Percentiles rank a stretch among this genome's conserved stretches.
These are phyloP conservation scores for Huntiella moniliformis DNA, from an alignment of 2,329 filamentous ascomycete species.

Conservation along the genomic window DNA sequence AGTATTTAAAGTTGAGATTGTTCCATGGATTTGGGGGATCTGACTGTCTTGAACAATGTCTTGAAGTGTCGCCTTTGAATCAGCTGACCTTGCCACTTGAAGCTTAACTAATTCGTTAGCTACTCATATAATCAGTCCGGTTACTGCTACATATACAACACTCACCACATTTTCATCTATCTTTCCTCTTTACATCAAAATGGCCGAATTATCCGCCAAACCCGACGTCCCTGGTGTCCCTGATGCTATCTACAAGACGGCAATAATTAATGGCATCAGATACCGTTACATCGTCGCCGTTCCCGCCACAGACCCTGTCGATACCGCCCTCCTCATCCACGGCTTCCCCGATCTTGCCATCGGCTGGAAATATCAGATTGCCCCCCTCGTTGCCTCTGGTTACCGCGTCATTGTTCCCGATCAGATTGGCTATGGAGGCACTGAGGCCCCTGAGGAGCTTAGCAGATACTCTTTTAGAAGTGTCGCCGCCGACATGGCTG, in stretches of 20 bases:
- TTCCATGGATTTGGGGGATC: not conserved
- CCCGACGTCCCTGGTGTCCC: conserved; percentile 20
- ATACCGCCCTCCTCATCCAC: conserved; percentile 40
- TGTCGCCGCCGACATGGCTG: conserved; percentile 55
- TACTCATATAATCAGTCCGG: not conserved
- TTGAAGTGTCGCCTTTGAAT: no score
- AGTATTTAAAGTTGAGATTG: not conserved
- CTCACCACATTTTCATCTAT: not conserved
- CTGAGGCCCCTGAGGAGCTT: conserved; percentile 44
- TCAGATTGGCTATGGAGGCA: conserved; percentile 70
- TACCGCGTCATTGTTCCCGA: conserved; percentile 70
- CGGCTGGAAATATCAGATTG: conserved; percentile 83
- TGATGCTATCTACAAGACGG: conserved; percentile 19
- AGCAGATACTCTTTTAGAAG: conserved; percentile 52
- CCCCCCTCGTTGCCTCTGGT: conserved; percentile 49
- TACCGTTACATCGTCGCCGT: conserved; percentile 44
- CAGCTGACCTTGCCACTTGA: no score
- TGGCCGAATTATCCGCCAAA: not conserved
- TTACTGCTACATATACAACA: not conserved
- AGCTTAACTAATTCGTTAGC: not conserved
- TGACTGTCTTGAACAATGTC: no score
- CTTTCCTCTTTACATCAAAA: not conserved
- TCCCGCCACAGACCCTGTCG: conserved; percentile 26
- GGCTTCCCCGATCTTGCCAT: conserved; percentile 71
- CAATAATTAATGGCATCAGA: conserved; percentile 32